Conservation (phyloP, 768 basidiomycete genomes). For the Amanita pseudoporphyria region DNA sequence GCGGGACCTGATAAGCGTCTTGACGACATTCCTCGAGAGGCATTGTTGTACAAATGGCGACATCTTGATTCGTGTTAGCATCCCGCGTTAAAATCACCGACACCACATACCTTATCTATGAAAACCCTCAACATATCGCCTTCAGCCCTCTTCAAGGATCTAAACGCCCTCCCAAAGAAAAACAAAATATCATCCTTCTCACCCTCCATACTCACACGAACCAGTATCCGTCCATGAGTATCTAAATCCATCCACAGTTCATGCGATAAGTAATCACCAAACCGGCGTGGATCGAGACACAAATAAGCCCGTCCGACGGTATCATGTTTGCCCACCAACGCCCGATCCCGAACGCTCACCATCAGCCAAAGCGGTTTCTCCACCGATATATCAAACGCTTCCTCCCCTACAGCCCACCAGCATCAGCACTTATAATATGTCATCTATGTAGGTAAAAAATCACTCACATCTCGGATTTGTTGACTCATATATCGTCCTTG, state of each 20-base stretch:
- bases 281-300: constrained; percentile 82
- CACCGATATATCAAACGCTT: constrained; percentile 92
- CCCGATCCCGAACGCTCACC: constrained; percentile 88
- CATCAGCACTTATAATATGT: constrained; percentile 11
- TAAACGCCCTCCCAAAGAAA: constrained; percentile 93
- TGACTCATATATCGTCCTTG: constrained; percentile 90
- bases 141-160: constrained; percentile 87
- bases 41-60: constrained; percentile 86
- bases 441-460: neutral
- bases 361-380: constrained; percentile 95
- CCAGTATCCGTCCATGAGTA: constrained; percentile 70
- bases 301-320: constrained; percentile 87
- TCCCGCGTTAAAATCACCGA: neutral
- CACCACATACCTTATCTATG: constrained; percentile 77
- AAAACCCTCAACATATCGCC: constrained; percentile 94
- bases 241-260: constrained; percentile 92
- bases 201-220: constrained; percentile 95
- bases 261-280: constrained; percentile 81
- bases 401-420: constrained; percentile 62
- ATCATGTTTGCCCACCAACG: constrained; percentile 87
- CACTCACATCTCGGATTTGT: constrained; percentile 80
- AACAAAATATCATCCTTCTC: constrained; percentile 98
- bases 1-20: constrained; percentile 61
- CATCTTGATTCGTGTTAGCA: constrained; percentile 48
- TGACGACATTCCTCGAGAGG: constrained; percentile 67